Evolutionary conservation across 139 green algal genomes (phyloP), one percentile per base, ranked within the genome.

Genomic region (Yamagishiella unicocca): DNA sequence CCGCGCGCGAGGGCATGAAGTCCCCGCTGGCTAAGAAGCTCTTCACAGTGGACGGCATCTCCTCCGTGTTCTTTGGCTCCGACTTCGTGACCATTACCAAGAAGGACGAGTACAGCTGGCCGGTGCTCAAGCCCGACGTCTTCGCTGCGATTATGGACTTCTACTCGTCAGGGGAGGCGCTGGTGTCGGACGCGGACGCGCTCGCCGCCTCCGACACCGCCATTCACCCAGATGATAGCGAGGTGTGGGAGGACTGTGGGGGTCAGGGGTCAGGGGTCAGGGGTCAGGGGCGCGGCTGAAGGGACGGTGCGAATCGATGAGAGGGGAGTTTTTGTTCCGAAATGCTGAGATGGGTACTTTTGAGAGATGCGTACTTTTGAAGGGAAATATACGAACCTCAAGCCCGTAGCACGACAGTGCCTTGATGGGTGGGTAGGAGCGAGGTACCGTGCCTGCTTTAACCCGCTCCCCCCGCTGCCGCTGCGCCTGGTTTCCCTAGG

Each of bases 51-150:
- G 97, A 99, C 78, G 96, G 97, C 29, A 94, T 99, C 0, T 92
- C 90, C n/a, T 81, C 83, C 24, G 96, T 99, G 12, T 99, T 99
- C 71, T 99, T 99, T 50, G 98, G 98, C 9, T 94, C 94, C 22
- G 97, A 99, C 89, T 99, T 99, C 89, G 92, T 99, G 33, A 99
- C 98, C 0, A 94, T 99, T 25, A 99, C 98, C 24, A 99, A 99
- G 87, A 92, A 79, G 85, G 87, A 97, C 25, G 93, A 95, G 40
- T 89, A 78, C 62, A 67, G 84, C 10, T 99, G 97, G 97, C 88
- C 90, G 1, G 89, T 96, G 54, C 85, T 99, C 29, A 99, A 99
- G 89, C 97, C 97, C 2, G 94, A 99, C 45, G 87, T 99, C 24
- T 99, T 99, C 93, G 97, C 96, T 0, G 96, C 97, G 67, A 97